A percentile compares a stretch with the other conserved stretches of the same genome.
Evolutionary conservation across 2,329 filamentous ascomycete species (phyloP).

Genomic region (Botrytis byssoidea): DNA sequence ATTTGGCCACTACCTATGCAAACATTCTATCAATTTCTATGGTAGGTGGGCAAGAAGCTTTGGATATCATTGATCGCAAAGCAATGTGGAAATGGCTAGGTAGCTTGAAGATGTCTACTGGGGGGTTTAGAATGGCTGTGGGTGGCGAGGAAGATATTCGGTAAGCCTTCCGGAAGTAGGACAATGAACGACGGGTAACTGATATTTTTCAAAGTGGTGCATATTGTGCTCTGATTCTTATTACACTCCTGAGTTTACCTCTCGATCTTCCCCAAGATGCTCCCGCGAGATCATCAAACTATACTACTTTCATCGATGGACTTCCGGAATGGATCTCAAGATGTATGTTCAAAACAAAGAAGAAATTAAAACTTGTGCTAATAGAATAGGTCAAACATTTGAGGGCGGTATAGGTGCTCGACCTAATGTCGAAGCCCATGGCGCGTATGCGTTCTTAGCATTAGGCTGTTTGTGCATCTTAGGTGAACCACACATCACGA

Average conservation of each 20-base stretch:
- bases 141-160: slow-evolving; percentile 92
- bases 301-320: slow-evolving; percentile 65
- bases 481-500: slow-evolving; percentile 71
- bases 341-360: slow-evolving; percentile 56
- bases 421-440: slow-evolving; percentile 88
- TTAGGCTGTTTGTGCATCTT: slow-evolving; percentile 85
- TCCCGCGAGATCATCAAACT: slow-evolving; percentile 61
- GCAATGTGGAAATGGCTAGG: slow-evolving; percentile 91
- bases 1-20: slow-evolving; percentile 88
- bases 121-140: slow-evolving; percentile 83
- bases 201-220: slow-evolving; percentile 62
- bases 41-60: slow-evolving; percentile 72
- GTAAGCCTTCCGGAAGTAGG: slow-evolving; percentile 47
- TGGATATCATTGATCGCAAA: slow-evolving; percentile 74
- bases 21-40: slow-evolving; percentile 74
- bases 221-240: slow-evolving; percentile 84
- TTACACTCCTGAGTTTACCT: slow-evolving; percentile 81
- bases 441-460: slow-evolving; percentile 94
- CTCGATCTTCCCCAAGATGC: slow-evolving; percentile 73
- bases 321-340: slow-evolving; percentile 76
- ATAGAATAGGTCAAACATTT: slow-evolving; percentile 73
- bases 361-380: not conserved
- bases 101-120: slow-evolving; percentile 78
- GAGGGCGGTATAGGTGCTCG: slow-evolving; percentile 89
- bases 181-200: slow-evolving; percentile 17